These are phyloP conservation scores for Fusarium buharicum DNA, from an alignment of 2,329 filamentous ascomycete genomes.

Conservation along the genomic window DNA sequence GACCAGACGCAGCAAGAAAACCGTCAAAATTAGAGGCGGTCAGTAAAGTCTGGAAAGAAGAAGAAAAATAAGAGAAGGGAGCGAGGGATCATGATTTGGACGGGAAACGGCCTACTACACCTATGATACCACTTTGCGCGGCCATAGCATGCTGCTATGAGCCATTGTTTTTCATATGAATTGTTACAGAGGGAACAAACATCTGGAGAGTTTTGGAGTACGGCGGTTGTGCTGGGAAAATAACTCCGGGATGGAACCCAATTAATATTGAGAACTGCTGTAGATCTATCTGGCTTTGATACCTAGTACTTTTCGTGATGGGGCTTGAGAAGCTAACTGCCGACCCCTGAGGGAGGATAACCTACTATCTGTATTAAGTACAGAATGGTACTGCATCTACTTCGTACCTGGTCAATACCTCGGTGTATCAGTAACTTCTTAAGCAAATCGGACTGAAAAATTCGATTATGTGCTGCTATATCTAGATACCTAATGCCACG, in stretches of 20 bases:
- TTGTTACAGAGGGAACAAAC: constrained; percentile 12
- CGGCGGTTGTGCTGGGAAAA: constrained; percentile 2
- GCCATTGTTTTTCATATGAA: constrained; percentile 29
- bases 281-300: background rate
- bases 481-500: too few relatives aligned
- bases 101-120: constrained; percentile 40
- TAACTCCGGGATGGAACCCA: background rate
- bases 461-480: too few relatives aligned
- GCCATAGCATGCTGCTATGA: constrained; percentile 31
- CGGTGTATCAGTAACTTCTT: too few relatives aligned
- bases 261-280: constrained; percentile 1
- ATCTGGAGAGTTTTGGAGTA: constrained; percentile 20
- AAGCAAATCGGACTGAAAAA: too few relatives aligned
- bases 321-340: background rate
- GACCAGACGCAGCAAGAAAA: constrained; percentile 23
- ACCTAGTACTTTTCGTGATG: background rate
- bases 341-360: too few relatives aligned
- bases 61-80: constrained; percentile 4
- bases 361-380: too few relatives aligned
- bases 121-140: constrained; percentile 49
- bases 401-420: too few relatives aligned
- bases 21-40: constrained; percentile 8
- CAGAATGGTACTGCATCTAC: too few relatives aligned
- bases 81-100: constrained; percentile 33
- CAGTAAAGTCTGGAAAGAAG: constrained; percentile 8